Conservation (phyloP, 805 yeast genomes). For the Yamadazyma olivae region DNA sequence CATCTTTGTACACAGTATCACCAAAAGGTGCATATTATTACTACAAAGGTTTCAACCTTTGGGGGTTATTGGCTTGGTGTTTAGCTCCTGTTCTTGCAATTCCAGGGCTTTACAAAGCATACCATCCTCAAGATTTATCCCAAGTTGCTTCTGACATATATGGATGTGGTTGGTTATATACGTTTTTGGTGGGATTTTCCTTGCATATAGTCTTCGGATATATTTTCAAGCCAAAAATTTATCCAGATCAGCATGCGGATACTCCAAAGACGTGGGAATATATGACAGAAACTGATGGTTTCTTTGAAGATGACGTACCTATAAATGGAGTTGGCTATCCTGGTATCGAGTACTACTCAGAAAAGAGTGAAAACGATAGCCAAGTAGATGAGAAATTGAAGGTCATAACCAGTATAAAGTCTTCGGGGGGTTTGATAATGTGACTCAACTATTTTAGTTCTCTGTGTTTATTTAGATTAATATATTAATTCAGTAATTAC, state of each 20-base stretch:
- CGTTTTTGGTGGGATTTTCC: constrained; percentile 10
- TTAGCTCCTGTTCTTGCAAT: constrained; percentile 11
- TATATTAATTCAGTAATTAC: too few relatives aligned
- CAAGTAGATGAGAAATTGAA: constrained; percentile 11
- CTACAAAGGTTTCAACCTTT: constrained; percentile 12
- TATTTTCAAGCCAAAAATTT: constrained; percentile 11
- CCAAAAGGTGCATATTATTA: constrained; percentile 10
- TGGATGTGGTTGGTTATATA: constrained; percentile 14
- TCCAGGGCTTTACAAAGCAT: constrained; percentile 13
- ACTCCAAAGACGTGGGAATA: constrained; percentile 15
- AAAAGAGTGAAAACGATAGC: constrained; percentile 9
- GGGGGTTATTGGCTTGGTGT: constrained; percentile 14
- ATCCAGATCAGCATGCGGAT: constrained; percentile 11
- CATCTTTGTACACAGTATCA: constrained; percentile 11
- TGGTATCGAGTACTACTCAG: constrained; percentile 10
- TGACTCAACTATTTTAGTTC: too few relatives aligned
- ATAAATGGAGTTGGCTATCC: constrained; percentile 13
- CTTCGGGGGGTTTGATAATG: constrained; percentile 12
- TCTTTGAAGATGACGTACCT: constrained; percentile 13
- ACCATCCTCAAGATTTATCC: constrained; percentile 9
- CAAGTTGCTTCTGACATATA: constrained; percentile 11
- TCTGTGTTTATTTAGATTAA: too few relatives aligned
- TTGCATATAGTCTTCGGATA: constrained; percentile 10
- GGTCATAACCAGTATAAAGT: constrained; percentile 13
- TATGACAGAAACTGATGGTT: constrained; percentile 14